Evolutionary conservation across 139 green algal genomes (phyloP).

Genomic region (Chlorella sp.): DNA sequence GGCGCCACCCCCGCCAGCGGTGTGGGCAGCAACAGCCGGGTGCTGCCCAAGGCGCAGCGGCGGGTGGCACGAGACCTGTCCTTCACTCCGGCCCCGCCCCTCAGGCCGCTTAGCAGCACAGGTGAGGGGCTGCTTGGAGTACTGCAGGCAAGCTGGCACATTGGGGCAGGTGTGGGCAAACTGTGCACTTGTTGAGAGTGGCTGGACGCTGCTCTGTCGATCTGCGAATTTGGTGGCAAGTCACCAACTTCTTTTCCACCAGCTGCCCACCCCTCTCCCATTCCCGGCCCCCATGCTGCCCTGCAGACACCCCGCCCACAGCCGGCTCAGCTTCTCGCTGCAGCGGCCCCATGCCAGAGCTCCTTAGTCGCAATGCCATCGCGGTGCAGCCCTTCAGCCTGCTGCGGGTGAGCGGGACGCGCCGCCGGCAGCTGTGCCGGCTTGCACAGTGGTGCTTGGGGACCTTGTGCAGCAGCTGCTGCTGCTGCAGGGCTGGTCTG

Average conservation of each 20-base stretch:
- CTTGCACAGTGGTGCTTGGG: background rate
- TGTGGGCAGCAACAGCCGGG: slow-evolving; percentile 1
- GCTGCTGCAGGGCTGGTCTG: background rate
- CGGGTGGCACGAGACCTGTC: slow-evolving; percentile 12
- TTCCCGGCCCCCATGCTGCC: no score
- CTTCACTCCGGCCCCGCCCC: background rate
- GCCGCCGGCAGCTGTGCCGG: background rate
- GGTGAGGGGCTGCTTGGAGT: background rate
- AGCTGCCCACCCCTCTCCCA: background rate
- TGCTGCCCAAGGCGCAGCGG: background rate
- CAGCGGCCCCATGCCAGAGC: background rate
- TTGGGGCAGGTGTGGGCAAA: no score
- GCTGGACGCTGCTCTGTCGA: no score
- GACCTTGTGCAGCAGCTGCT: background rate
- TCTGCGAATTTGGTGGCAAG: no score
- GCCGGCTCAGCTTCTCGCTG: background rate
- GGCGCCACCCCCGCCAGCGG: background rate
- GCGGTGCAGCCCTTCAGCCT: slow-evolving; percentile 24
- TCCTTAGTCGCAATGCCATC: background rate
- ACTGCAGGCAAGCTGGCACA: no score
- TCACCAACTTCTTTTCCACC: no score
- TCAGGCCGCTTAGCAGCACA: no score
- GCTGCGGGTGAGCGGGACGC: slow-evolving; percentile 11
- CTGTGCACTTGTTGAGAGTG: no score
- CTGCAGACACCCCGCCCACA: slow-evolving; percentile 1